Evolutionary conservation across 1,139 yeast species (phyloP).

Genomic region (Saccharomyces hybrid): DNA sequence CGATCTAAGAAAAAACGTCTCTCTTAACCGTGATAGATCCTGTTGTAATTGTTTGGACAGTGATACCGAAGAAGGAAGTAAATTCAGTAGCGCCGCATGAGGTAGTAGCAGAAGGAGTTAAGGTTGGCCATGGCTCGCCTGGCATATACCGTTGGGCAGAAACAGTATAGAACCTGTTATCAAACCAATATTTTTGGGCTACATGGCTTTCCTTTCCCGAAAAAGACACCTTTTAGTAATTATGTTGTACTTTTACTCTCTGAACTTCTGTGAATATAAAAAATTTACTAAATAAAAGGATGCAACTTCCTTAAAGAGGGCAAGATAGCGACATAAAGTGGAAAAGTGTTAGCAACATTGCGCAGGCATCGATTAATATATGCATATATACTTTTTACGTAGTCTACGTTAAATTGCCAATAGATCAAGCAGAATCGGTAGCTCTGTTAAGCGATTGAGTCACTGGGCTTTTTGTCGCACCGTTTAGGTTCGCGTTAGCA

Average conservation of each 20-base stretch:
- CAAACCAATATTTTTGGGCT: neutral
- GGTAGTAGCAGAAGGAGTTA: constrained; percentile 1
- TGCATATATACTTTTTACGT: neutral
- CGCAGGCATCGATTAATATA: neutral
- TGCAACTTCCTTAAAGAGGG: neutral
- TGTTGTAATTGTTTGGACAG: neutral
- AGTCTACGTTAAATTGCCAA: neutral
- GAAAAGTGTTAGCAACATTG: neutral
- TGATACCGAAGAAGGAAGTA: neutral
- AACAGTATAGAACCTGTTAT: neutral
- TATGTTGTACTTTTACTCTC: neutral
- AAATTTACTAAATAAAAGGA: no score
- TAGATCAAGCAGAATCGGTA: neutral
- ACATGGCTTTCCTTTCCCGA: neutral
- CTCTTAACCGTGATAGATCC: neutral
- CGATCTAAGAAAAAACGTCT: neutral
- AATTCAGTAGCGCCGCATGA: neutral
- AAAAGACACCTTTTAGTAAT: neutral
- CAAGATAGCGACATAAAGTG: neutral
- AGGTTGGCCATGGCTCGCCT: neutral
- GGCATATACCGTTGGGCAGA: neutral
- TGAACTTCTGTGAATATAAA: neutral
- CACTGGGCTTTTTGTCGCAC: neutral
- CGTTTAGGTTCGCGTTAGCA: neutral
- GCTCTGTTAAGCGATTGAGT: neutral